Evolutionary conservation across 768 basidiomycete genomes (phyloP), one percentile per base, ranked within the genome.

Genomic region (Dacryopinax primogenitus): DNA sequence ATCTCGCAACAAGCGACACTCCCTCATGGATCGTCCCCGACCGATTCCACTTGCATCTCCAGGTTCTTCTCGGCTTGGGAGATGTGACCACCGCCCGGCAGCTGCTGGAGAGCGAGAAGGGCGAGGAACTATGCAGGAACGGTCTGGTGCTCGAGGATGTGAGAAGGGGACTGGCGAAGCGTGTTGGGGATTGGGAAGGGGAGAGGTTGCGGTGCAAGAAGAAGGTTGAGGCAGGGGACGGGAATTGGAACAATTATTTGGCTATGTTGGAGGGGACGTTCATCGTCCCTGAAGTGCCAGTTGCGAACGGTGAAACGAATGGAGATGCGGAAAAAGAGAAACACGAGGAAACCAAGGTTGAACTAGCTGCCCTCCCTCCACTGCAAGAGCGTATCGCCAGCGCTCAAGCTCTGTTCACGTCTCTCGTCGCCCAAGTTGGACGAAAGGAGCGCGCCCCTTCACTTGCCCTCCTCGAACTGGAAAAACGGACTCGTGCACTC

Each of bases 171-270:
- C 83, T 92, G 34, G 77, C 65, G 30, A 33, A 58, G 51, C 72
- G 76, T 33, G 81, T 83, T 44, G 84, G 84, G 1, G 76, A 82
- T 68, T 74, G 77, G 44, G 76, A 76, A 69, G 84, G 87, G 63
- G 90, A 90, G 70, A 83, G 83, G 66, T 78, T 74, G 33, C 86
- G 89, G 0, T 39, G 21, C 16, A 47, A 66, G 39, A 41, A 67
- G 18, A 62, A 72, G 34, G 45, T 58, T 30, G 63, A 34, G 78
- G 83, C 73, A 73, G 79, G 67, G 79, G 80, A 63, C 87, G 89
- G 62, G 1, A 92, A 92, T 70, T 92, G 91, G 90, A 78, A 89
- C 3, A 89, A 90, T 70, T 90, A 92, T 72, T 73, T 89, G 44
- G 81, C 88, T 4, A 75, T 91, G 23, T 74, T 92, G 3, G 86